Conservation (phyloP, 2,329 filamentous ascomycete genomes). For the Talaromyces sp. region DNA sequence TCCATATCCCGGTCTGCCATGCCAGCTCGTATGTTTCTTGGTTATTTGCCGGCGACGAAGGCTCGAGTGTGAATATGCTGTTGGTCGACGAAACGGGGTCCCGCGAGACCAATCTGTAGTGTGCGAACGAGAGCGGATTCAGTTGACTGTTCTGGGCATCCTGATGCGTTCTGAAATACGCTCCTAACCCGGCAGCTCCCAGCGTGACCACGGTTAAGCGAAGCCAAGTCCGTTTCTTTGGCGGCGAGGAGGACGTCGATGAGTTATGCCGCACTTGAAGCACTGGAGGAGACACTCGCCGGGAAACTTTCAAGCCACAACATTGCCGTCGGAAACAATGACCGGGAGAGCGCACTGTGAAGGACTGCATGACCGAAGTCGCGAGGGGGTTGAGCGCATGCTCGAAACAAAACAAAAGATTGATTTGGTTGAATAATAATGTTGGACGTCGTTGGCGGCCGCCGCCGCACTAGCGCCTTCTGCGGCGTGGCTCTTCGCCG, state of each 20-base stretch:
- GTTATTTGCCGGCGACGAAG: slow-evolving; percentile 28
- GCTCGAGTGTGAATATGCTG: slow-evolving; percentile 42
- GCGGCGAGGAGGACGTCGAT: slow-evolving; percentile 16
- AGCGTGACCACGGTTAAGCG: slow-evolving; percentile 29
- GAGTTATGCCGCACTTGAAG: slow-evolving; percentile 19
- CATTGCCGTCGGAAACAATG: slow-evolving; percentile 15
- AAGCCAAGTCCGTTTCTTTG: slow-evolving; percentile 28
- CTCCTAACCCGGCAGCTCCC: slow-evolving; percentile 32
- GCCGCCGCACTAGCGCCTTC: not conserved
- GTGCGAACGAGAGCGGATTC: slow-evolving; percentile 35
- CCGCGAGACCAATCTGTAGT: slow-evolving; percentile 39
- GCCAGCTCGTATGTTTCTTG: slow-evolving; percentile 39
- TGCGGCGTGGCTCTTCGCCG: not conserved
- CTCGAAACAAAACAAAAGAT: too few relatives aligned
- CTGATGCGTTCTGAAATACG: slow-evolving; percentile 29
- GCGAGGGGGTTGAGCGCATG: not conserved
- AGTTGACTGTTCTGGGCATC: slow-evolving; percentile 22
- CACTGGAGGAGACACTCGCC: not conserved
- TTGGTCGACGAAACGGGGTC: slow-evolving; percentile 44
- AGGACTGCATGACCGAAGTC: not conserved
- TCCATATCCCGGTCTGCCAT: slow-evolving; percentile 70
- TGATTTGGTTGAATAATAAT: not conserved
- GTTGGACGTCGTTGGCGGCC: not conserved
- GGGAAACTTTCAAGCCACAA: slow-evolving; percentile 6
- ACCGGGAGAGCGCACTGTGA: slow-evolving; percentile 15